Evolutionary conservation across 2,329 filamentous ascomycete genomes (phyloP).

Genomic region (Lecanicillium sp.): DNA sequence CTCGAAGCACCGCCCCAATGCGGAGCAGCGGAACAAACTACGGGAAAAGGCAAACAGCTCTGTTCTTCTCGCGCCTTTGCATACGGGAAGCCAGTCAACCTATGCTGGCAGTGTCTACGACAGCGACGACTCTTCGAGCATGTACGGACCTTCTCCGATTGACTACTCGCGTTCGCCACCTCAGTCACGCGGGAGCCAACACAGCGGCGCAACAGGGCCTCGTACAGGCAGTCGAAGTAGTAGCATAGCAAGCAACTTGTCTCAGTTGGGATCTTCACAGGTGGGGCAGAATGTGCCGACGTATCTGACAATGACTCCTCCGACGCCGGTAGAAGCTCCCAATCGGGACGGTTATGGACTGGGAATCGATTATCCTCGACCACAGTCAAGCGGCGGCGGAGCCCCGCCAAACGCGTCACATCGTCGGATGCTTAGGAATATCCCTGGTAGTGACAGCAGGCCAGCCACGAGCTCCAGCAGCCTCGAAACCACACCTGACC

Average conservation of each 20-base stretch:
- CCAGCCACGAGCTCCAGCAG: slow-evolving; percentile 25
- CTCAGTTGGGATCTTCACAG: slow-evolving; percentile 24
- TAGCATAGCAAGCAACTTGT: slow-evolving; percentile 40
- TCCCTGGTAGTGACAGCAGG: slow-evolving; percentile 14
- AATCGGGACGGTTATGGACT: slow-evolving; percentile 14
- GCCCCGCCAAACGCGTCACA: slow-evolving; percentile 9
- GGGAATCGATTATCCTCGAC: slow-evolving; percentile 22
- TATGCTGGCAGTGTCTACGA: slow-evolving; percentile 36
- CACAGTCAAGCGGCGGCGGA: slow-evolving; percentile 23
- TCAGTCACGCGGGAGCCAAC: slow-evolving; percentile 39
- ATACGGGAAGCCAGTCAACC: slow-evolving; percentile 19
- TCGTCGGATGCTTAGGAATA: slow-evolving; percentile 12
- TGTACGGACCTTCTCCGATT: slow-evolving; percentile 43
- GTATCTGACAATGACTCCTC: slow-evolving; percentile 36
- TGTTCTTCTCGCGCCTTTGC: slow-evolving; percentile 47
- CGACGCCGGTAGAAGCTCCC: slow-evolving; percentile 28
- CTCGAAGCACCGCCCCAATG: slow-evolving; percentile 75
- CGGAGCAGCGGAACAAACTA: slow-evolving; percentile 68
- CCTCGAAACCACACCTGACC: slow-evolving; percentile 11
- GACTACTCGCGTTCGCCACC: slow-evolving; percentile 54
- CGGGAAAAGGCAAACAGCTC: slow-evolving; percentile 78
- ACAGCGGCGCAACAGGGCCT: slow-evolving; percentile 36
- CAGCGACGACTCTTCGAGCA: slow-evolving; percentile 49
- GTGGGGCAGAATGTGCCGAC: slow-evolving; percentile 24
- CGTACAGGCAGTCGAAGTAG: slow-evolving; percentile 43